Evolutionary conservation across 495 filamentous ascomycete species (phyloP).

Genomic region (Aspergillus baeticus): DNA sequence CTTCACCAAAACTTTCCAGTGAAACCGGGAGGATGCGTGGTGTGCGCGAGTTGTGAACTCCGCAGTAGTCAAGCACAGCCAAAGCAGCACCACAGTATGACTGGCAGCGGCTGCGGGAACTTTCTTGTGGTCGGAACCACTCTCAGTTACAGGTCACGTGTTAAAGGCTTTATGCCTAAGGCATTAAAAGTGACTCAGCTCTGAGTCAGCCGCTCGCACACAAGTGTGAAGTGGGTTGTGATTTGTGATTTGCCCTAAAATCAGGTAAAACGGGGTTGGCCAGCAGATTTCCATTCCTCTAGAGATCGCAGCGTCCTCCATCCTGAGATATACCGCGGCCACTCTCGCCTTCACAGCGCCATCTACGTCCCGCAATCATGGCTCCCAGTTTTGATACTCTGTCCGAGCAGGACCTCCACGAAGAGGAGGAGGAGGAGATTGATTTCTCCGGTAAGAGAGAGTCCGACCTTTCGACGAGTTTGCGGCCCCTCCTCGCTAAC

Average conservation of each 20-base stretch:
- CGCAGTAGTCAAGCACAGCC: too few relatives aligned
- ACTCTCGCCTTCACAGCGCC: constrained; percentile 24
- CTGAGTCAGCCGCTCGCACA: constrained; percentile 39
- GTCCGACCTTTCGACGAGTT: neutral
- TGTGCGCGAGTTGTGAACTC: too few relatives aligned
- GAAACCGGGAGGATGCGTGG: constrained; percentile 13
- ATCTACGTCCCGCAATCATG: constrained; percentile 47
- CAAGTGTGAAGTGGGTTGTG: constrained; percentile 31
- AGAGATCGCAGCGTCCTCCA: constrained; percentile 17
- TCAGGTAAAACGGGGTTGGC: constrained; percentile 28
- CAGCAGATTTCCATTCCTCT: constrained; percentile 22
- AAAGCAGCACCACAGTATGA: neutral
- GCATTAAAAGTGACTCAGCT: constrained; percentile 19
- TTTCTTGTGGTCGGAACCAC: neutral
- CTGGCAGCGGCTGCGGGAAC: neutral
- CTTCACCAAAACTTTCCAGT: constrained; percentile 14
- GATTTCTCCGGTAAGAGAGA: constrained; percentile 72
- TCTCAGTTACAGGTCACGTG: neutral
- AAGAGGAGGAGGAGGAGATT: constrained; percentile 87
- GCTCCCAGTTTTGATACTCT: constrained; percentile 72
- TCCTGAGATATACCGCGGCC: constrained; percentile 11
- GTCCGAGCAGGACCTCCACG: constrained; percentile 77
- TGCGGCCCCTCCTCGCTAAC: constrained; percentile 32
- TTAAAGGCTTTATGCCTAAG: neutral
- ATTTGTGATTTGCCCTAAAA: constrained; percentile 43